Base-by-base conservation (phyloP, 2,329 filamentous ascomycete species). In the Botrytis fabae region DNA sequence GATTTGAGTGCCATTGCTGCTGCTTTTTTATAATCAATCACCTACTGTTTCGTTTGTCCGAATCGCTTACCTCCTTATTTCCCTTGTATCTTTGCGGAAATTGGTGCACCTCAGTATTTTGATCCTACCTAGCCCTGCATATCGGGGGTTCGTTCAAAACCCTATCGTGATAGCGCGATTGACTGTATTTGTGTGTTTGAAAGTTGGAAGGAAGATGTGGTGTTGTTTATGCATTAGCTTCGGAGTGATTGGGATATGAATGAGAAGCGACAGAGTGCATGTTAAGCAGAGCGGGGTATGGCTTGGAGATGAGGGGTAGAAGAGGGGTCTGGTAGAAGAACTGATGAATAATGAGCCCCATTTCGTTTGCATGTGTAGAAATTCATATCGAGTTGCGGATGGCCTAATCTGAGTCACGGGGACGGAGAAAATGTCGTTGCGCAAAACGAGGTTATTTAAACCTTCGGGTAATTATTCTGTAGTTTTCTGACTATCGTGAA, bases 161-260 rank as follows among this genome's bases (percentile, higher is more conserved):
- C 6, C 1, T 14, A 0, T 2, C 25, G 14, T n/a, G 22, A 1
- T 0, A 51, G 10, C 12, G 2, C 4, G 12, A 5, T 10, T 2
- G 35, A 7, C 4, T n/a, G 0, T n/a, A 1, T 5, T 51, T 12
- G 10, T 2, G 5, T n/a, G 10, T 14, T 25, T n/a, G 1, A 51
- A 51, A n/a, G 46, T 51, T 51, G 3, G 25, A n/a, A 12, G 6
- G 22, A 5, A 51, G 48, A 51, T n/a, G 22, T 14, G 22, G 9
- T 51, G 1, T n/a, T 51, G 0, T 51, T 51, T n/a, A n/a, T 44
- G 20, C 6, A 51, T 4, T 51, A 2, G 20, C 8, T 48, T 22
- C 2, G 8, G 20, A 48, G 46, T 2, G 7, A 1, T 10, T 22
- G 25, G 4, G 5, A n/a, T 51, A 14, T n/a, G 4, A 54, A 54